These are phyloP conservation scores for Acarospora socialis DNA, from an alignment of 2,329 filamentous ascomycete species.

Conservation along the genomic window DNA sequence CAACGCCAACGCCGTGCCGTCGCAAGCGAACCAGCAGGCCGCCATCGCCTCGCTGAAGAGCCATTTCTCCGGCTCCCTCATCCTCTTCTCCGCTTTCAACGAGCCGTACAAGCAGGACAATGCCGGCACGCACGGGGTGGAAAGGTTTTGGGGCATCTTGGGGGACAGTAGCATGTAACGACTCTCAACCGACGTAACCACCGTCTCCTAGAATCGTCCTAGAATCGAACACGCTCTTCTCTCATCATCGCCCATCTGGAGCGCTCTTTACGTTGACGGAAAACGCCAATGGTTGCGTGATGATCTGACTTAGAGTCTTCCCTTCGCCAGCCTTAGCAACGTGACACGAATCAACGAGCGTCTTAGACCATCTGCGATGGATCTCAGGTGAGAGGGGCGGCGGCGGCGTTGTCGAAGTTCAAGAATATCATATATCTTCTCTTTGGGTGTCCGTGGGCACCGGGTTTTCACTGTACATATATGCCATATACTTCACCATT, in stretches of 20 bases:
- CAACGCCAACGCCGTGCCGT: constrained; percentile 57
- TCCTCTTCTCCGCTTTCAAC: constrained; percentile 70
- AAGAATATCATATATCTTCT: no score
- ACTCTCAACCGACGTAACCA: neutral
- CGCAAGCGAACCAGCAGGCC: constrained; percentile 46
- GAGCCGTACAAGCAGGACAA: constrained; percentile 61
- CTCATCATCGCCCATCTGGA: neutral
- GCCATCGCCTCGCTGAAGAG: constrained; percentile 52
- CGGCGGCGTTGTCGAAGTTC: no score
- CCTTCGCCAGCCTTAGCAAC: no score
- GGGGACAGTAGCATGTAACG: constrained; percentile 5
- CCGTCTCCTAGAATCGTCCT: neutral
- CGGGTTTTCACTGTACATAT: no score
- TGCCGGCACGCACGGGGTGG: constrained; percentile 49
- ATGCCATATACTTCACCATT: no score
- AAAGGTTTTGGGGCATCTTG: constrained; percentile 61
- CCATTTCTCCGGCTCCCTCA: constrained; percentile 43
- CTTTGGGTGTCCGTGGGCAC: no score
- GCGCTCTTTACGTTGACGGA: no score
- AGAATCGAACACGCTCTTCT: constrained; percentile 1
- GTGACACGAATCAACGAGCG: no score
- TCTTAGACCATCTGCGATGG: no score
- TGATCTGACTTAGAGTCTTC: neutral
- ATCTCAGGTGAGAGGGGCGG: no score
- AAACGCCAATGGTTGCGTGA: no score